Evolutionary conservation across 2,329 filamentous ascomycete species (phyloP).

Genomic region (Metarhizium robertsii): DNA sequence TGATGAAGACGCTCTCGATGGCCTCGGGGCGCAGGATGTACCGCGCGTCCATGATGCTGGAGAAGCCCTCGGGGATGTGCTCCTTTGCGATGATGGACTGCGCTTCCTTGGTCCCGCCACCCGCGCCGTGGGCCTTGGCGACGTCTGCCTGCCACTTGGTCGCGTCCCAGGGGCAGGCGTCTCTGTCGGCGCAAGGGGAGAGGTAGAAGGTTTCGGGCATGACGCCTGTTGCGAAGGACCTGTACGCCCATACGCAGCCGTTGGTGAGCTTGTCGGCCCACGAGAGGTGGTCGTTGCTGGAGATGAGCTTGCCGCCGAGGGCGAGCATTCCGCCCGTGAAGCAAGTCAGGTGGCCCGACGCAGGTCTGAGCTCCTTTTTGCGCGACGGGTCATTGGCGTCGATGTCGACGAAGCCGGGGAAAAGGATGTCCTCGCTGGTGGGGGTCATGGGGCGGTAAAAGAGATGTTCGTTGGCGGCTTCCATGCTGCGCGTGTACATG

Average conservation of each 20-base stretch:
- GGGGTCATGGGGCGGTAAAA: constrained; percentile 63
- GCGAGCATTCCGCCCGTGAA: constrained; percentile 65
- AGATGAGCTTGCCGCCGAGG: constrained; percentile 54
- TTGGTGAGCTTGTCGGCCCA: constrained; percentile 55
- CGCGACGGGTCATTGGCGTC: constrained; percentile 34
- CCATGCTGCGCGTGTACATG: constrained; percentile 54
- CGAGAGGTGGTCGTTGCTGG: constrained; percentile 49
- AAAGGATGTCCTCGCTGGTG: constrained; percentile 51
- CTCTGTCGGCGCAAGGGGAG: constrained; percentile 24
- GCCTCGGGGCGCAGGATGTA: constrained; percentile 45
- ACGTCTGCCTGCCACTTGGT: constrained; percentile 25
- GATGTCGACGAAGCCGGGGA: constrained; percentile 36
- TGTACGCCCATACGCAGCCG: constrained; percentile 63
- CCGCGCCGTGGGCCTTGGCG: constrained; percentile 14
- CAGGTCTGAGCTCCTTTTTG: not conserved
- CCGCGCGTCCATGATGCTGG: constrained; percentile 39
- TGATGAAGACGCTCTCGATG: constrained; percentile 43
- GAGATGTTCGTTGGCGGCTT: constrained; percentile 50
- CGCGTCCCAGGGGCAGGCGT: constrained; percentile 25
- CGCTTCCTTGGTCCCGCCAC: constrained; percentile 14
- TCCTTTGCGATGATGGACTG: constrained; percentile 16
- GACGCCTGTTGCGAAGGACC: constrained; percentile 46
- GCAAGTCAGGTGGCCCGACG: constrained; percentile 19
- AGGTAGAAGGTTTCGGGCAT: constrained; percentile 44
- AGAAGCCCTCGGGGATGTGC: constrained; percentile 49